These are phyloP conservation scores for Entophlyctis luteolus DNA, from an alignment of 192 early-diverging fungal genomes.

Conservation along the genomic window DNA sequence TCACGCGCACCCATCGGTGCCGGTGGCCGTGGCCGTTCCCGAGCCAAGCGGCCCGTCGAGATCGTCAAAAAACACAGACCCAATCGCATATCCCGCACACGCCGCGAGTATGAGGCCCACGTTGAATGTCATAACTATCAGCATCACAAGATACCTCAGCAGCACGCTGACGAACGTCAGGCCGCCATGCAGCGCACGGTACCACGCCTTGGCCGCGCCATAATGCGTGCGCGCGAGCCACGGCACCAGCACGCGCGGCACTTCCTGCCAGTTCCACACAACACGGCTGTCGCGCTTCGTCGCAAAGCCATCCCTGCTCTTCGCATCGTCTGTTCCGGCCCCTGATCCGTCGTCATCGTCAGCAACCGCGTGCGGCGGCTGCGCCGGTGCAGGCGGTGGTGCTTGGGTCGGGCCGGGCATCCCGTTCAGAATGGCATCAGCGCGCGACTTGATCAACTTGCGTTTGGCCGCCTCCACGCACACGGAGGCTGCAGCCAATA, in stretches of 20 bases:
- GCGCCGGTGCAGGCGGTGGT: not conserved
- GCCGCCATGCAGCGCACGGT: not conserved
- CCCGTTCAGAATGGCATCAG: not conserved
- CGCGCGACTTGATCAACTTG: not conserved
- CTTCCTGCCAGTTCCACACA: too few relatives aligned
- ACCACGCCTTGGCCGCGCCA: slow-evolving; percentile 42
- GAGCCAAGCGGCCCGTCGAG: too few relatives aligned
- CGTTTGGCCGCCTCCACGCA: not conserved
- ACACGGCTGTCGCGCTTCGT: not conserved
- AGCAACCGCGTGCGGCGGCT: not conserved
- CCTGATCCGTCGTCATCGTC: not conserved
- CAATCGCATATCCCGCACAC: not conserved
- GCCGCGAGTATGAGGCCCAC: slow-evolving; percentile 2
- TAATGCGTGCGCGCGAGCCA: not conserved
- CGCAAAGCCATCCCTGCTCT: not conserved
- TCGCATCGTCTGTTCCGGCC: not conserved
- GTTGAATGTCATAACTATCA: slow-evolving; percentile 11
- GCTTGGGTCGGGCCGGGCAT: not conserved
- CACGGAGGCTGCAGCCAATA: not conserved
- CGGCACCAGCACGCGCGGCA: not conserved
- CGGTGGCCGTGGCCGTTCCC: too few relatives aligned
- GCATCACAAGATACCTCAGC: not conserved
- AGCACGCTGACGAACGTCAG: not conserved
- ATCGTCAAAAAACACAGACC: not conserved
- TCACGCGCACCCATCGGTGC: too few relatives aligned